Conservation (phyloP, 176 grass and related monocot species). For the Stipa capillata region DNA sequence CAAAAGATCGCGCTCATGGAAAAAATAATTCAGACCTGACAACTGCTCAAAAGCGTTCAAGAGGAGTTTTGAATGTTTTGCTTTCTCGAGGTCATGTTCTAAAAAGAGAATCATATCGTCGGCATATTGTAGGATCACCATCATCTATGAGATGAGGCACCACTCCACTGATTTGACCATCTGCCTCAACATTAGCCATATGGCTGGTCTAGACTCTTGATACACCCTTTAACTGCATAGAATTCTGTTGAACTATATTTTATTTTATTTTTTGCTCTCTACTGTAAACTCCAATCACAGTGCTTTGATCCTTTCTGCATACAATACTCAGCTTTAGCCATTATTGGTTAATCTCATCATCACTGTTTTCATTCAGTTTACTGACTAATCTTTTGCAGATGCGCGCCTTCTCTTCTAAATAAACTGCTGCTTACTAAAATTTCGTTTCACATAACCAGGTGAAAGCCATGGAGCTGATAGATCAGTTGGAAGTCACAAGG, state of each 20-base stretch:
- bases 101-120: too few species aligned
- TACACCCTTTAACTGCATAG: background rate
- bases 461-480: slow-evolving; percentile 91
- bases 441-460: slow-evolving; percentile 29
- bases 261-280: background rate
- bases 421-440: background rate
- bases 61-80: too few species aligned
- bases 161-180: too few species aligned
- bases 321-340: slow-evolving; percentile 1
- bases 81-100: too few species aligned
- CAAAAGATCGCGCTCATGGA: too few species aligned
- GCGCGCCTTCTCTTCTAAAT: background rate
- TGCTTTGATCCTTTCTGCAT: background rate
- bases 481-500: slow-evolving; percentile 67
- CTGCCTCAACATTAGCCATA: background rate
- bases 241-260: background rate
- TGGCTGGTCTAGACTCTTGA: background rate
- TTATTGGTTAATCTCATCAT: background rate
- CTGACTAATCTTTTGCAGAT: background rate
- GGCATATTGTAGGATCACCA: too few species aligned
- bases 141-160: too few species aligned
- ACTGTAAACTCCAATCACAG: background rate
- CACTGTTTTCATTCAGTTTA: background rate
- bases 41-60: too few species aligned
- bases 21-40: too few species aligned